phyloP scores from a whole-genome alignment of 1,284 basidiomycete genomes.

The Pisolithus thermaeus region DNA sequence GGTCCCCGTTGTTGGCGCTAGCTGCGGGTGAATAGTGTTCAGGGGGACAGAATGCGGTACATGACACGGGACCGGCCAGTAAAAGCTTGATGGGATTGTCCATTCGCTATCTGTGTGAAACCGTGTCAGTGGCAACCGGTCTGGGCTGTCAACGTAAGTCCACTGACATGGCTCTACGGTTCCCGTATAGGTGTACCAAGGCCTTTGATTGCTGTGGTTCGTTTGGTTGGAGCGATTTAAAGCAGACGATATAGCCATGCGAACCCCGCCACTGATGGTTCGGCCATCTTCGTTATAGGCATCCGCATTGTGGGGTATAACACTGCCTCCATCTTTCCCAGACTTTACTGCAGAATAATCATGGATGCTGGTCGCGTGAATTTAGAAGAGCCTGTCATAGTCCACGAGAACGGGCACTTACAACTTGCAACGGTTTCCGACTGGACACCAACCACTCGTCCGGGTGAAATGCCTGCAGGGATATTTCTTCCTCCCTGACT shows the following conservation, averaged over 20 bases:
- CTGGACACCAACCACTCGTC: conserved; percentile 40
- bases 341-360: conserved; percentile 20
- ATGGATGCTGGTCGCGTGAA: conserved; percentile 31
- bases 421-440: conserved; percentile 41
- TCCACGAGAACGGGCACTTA: conserved; percentile 22
- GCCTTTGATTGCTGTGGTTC: conserved; percentile 27
- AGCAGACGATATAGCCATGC: conserved; percentile 16
- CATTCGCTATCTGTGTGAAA: conserved; percentile 7
- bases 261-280: conserved; percentile 22
- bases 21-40: conserved; percentile 3
- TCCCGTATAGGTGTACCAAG: conserved; percentile 32
- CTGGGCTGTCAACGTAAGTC: neutral
- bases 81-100: neutral
- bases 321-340: conserved; percentile 2
- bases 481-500: conserved; percentile 28
- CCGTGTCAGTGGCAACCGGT: neutral
- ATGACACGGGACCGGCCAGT: conserved; percentile 16
- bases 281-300: conserved; percentile 6
- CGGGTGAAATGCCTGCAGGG: conserved; percentile 39
- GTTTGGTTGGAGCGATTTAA: conserved; percentile 35
- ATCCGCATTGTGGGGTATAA: conserved; percentile 4
- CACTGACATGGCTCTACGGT: conserved; percentile 27
- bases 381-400: conserved; percentile 4
- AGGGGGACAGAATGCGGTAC: conserved; percentile 28
- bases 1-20: neutral